A percentile compares a stretch with the other conserved stretches of the same genome.
Evolutionary conservation across 129 eudicot genomes (phyloP).

Genomic region (Flaveria brownii): DNA sequence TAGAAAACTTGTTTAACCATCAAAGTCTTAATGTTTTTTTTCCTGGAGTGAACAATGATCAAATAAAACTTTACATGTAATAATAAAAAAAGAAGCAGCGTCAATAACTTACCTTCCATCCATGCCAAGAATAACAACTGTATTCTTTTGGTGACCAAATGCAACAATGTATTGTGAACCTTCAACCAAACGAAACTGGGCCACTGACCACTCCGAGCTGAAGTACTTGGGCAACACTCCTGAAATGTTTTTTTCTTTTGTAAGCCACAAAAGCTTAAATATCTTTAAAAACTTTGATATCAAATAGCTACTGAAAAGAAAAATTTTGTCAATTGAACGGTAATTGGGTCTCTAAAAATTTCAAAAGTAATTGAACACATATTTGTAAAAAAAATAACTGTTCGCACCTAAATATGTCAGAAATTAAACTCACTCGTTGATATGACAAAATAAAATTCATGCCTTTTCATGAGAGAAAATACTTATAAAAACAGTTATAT

Average conservation of each 20-base stretch:
- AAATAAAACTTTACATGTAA: background rate
- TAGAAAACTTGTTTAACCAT: background rate
- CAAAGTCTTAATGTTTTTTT: background rate
- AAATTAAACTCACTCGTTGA: background rate
- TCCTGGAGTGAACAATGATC: background rate
- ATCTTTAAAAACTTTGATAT: conserved; percentile 5
- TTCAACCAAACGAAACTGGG: conserved; percentile 79
- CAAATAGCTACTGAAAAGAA: background rate
- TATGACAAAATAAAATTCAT: background rate
- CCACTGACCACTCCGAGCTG: conserved; percentile 96
- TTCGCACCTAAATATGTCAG: background rate
- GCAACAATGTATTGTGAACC: conserved; percentile 79
- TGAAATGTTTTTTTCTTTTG: conserved; percentile 28
- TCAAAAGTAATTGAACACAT: background rate
- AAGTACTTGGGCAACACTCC: conserved; percentile 94
- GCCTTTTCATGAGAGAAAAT: background rate
- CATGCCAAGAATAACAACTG: conserved; percentile 76
- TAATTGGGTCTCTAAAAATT: background rate
- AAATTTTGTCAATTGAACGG: background rate
- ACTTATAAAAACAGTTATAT: background rate
- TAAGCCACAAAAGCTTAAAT: conserved; percentile 17
- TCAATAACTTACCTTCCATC: conserved; percentile 83
- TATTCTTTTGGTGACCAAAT: conserved; percentile 83
- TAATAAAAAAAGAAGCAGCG: background rate
- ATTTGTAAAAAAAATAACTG: background rate